These are phyloP conservation scores for Phanerochaete sordida DNA, from an alignment of 768 basidiomycete species.

Conservation along the genomic window DNA sequence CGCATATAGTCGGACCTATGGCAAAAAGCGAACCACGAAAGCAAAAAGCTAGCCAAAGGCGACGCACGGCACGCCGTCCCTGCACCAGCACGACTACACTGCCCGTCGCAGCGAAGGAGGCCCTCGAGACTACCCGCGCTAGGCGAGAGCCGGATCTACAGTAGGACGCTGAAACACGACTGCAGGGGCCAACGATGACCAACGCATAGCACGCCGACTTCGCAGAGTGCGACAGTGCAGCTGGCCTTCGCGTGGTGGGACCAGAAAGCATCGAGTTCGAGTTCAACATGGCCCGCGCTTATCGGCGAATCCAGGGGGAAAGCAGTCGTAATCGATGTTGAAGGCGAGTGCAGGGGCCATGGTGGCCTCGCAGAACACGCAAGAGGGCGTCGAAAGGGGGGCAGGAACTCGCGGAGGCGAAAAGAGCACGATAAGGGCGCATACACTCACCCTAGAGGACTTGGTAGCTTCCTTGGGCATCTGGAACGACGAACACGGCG, in stretches of 20 bases:
- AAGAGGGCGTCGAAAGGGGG: neutral
- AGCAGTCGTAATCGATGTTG: conserved; percentile 3
- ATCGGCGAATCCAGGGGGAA: conserved; percentile 7
- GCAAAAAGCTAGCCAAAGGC: no score
- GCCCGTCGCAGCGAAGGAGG: no score
- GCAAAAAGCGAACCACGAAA: neutral
- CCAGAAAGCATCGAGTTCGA: neutral
- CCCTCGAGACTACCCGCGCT: no score
- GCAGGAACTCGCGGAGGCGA: neutral
- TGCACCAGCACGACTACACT: neutral
- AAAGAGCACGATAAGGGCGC: conserved; percentile 5
- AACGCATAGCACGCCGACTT: neutral
- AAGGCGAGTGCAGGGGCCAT: neutral
- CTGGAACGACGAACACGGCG: conserved; percentile 34
- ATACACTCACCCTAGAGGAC: conserved; percentile 56
- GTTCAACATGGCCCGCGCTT: neutral
- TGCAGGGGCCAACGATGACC: neutral
- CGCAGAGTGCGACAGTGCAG: neutral
- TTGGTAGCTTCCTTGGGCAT: conserved; percentile 80
- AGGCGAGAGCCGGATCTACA: no score
- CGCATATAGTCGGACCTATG: neutral
- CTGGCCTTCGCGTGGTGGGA: neutral
- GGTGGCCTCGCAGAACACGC: neutral
- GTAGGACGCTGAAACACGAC: neutral
- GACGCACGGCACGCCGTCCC: neutral